Evolutionary conservation across 331 rosid species (phyloP).

Genomic region (Pyracantha coccinea): DNA sequence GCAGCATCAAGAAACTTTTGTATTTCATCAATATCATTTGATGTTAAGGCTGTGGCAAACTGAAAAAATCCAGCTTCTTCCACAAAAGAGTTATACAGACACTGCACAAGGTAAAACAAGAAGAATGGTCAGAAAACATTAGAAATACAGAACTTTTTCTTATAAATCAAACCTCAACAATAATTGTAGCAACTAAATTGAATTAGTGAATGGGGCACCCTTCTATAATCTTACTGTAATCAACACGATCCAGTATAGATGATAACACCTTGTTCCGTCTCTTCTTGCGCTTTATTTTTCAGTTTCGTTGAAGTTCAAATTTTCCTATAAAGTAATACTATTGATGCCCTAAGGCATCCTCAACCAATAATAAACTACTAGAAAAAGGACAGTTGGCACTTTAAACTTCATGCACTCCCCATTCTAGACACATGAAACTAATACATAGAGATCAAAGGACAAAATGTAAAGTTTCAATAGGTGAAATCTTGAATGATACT

Average conservation of each 20-base stretch:
- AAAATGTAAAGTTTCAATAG: background rate
- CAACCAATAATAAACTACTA: background rate
- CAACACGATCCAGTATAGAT: background rate
- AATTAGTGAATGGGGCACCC: background rate
- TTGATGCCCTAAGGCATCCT: background rate
- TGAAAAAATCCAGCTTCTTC: conserved; percentile 78
- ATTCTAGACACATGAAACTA: background rate
- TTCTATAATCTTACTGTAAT: background rate
- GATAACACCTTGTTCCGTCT: background rate
- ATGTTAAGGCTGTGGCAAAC: conserved; percentile 81
- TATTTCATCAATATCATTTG: conserved; percentile 87
- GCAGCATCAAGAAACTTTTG: conserved; percentile 76
- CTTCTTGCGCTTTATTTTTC: background rate
- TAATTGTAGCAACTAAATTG: background rate
- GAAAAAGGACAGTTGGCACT: background rate
- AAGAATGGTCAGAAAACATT: background rate
- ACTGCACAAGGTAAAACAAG: conserved; percentile 34
- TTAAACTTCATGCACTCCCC: background rate
- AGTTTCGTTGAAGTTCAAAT: background rate
- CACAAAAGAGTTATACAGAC: conserved; percentile 64
- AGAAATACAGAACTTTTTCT: background rate
- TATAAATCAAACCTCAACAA: background rate
- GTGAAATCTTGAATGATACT: background rate
- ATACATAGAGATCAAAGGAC: background rate
- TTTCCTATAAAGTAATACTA: background rate